phyloP scores from a whole-genome alignment of 23 red algal genomes.

The Gracilaria domingensis region DNA sequence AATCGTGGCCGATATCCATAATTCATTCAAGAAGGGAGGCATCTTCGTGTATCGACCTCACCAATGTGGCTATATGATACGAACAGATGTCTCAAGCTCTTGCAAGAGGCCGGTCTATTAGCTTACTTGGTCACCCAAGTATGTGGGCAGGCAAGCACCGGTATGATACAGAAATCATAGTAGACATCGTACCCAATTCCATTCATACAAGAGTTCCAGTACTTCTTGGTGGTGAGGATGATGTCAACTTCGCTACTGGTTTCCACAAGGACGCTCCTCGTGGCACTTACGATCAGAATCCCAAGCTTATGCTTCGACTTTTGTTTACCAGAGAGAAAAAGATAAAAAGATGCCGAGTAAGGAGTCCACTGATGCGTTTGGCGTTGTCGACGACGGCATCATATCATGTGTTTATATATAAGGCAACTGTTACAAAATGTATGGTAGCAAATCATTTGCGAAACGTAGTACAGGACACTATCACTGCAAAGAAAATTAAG shows the following conservation, averaged over 20 bases:
- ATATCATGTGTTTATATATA: constrained; percentile 71
- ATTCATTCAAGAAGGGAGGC: constrained; percentile 90
- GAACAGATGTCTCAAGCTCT: constrained; percentile 84
- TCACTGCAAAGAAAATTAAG: background rate
- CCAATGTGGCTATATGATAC: constrained; percentile 61
- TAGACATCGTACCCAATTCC: constrained; percentile 84
- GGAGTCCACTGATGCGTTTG: constrained; percentile 23
- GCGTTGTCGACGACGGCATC: constrained; percentile 69
- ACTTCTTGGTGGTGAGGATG: constrained; percentile 90
- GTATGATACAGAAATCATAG: constrained; percentile 71
- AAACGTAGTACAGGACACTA: constrained; percentile 11
- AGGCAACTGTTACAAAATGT: constrained; percentile 46
- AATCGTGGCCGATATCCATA: constrained; percentile 99
- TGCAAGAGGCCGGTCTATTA: constrained; percentile 95
- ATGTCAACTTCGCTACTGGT: constrained; percentile 78
- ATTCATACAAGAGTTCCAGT: constrained; percentile 92
- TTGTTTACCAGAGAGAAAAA: constrained; percentile 79
- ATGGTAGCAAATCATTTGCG: constrained; percentile 26
- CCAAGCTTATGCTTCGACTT: constrained; percentile 93
- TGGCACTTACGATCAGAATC: constrained; percentile 78
- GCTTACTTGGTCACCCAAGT: constrained; percentile 91
- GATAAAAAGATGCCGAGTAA: background rate
- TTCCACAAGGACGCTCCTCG: constrained; percentile 84
- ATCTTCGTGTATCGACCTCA: constrained; percentile 96
- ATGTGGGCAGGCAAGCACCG: constrained; percentile 87